Conservation (phyloP, 116 monocot genomes). For the Phalaenopsis hybrid region DNA sequence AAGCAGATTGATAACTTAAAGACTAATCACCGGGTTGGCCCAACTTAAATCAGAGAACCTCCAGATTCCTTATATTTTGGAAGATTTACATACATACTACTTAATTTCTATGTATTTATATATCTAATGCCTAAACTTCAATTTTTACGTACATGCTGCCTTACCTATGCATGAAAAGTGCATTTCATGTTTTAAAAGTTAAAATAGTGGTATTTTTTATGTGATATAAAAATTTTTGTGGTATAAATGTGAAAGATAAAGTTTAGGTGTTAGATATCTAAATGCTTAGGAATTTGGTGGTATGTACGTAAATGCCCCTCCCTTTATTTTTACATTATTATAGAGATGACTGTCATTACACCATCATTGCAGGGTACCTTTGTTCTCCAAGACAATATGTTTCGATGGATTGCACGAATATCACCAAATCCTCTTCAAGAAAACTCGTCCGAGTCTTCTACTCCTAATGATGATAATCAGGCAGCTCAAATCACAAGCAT, state of each 20-base stretch:
- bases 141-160: too few species aligned
- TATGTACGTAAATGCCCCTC: too few species aligned
- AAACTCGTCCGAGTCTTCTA: conserved; percentile 33
- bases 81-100: too few species aligned
- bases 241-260: too few species aligned
- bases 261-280: too few species aligned
- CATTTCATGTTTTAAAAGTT: too few species aligned
- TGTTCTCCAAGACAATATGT: conserved; percentile 93
- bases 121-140: too few species aligned
- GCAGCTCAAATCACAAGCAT: conserved; percentile 64
- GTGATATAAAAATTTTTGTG: too few species aligned
- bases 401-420: conserved; percentile 81
- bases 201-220: too few species aligned
- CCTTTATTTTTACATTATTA: background rate
- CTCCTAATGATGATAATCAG: conserved; percentile 27
- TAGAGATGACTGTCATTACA: background rate
- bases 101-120: too few species aligned
- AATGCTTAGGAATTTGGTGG: too few species aligned
- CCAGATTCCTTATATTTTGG: background rate
- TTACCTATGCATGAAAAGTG: too few species aligned
- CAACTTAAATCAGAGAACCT: background rate
- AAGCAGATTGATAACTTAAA: conserved; percentile 98
- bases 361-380: conserved; percentile 73
- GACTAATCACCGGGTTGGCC: conserved; percentile 84
- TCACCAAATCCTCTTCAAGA: conserved; percentile 53